phyloP scores from a whole-genome alignment of 2,329 filamentous ascomycete genomes.

The Monosporascus sp. region DNA sequence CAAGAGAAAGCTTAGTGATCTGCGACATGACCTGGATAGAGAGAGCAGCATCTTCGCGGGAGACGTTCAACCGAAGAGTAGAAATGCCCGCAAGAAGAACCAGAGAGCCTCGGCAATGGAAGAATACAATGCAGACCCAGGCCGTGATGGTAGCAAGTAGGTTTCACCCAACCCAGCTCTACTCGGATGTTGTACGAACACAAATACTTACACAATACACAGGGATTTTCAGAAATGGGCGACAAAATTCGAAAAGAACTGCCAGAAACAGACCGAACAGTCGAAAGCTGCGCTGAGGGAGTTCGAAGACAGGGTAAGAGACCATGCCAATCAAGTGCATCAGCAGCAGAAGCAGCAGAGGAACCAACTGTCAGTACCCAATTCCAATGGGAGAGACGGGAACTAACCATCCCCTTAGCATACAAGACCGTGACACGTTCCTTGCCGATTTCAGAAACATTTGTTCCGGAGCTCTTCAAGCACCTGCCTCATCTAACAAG shows the following conservation, averaged over 20 bases:
- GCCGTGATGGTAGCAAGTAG: slow-evolving; percentile 19
- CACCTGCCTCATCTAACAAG: neutral
- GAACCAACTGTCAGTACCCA: neutral
- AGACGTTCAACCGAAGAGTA: slow-evolving; percentile 1
- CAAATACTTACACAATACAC: neutral
- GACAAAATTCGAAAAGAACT: slow-evolving; percentile 22
- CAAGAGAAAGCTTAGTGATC: slow-evolving; percentile 14
- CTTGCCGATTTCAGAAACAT: slow-evolving; percentile 10
- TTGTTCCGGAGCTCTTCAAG: slow-evolving; percentile 3
- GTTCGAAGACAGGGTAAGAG: slow-evolving; percentile 19
- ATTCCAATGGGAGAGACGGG: neutral
- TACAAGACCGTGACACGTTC: slow-evolving; percentile 6
- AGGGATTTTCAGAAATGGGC: slow-evolving; percentile 23
- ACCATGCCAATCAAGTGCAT: slow-evolving; percentile 14
- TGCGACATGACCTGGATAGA: neutral
- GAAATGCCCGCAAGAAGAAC: slow-evolving; percentile 8
- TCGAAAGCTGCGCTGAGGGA: slow-evolving; percentile 25
- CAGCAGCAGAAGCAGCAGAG: slow-evolving; percentile 24
- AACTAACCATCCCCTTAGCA: slow-evolving; percentile 11
- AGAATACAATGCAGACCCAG: slow-evolving; percentile 23
- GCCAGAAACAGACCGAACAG: slow-evolving; percentile 20
- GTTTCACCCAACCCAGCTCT: neutral
- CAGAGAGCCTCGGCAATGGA: slow-evolving; percentile 21
- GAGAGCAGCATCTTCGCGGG: slow-evolving; percentile 5
- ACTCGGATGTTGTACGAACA: neutral